A percentile compares a stretch with the other conserved stretches of the same genome.
These are phyloP conservation scores for Ogataea hybrid DNA, from an alignment of 1,139 yeast species.

Conservation along the genomic window DNA sequence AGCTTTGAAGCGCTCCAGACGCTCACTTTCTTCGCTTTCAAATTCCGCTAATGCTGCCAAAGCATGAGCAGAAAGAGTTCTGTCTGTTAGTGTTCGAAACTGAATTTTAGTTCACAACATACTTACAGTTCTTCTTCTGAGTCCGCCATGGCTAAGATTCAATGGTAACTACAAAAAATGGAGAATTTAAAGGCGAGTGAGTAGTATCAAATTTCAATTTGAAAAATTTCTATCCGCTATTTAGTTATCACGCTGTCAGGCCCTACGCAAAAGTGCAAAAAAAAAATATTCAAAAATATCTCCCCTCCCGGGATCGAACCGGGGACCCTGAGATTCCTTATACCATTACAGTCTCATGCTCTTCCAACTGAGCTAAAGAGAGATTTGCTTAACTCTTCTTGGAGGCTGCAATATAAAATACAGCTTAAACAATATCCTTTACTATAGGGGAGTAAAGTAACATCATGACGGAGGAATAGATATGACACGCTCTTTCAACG, in stretches of 20 bases:
- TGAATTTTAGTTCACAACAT: not conserved
- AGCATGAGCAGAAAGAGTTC: conserved; percentile 61
- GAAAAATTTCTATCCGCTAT: no score
- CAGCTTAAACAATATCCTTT: no score
- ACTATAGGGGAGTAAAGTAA: no score
- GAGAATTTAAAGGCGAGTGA: no score
- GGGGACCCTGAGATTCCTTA: conserved; percentile 25
- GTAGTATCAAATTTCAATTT: no score
- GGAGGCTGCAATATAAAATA: no score
- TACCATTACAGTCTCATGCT: conserved; percentile 26
- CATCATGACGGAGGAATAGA: no score
- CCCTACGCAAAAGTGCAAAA: no score
- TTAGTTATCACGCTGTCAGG: no score
- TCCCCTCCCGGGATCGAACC: conserved; percentile 28
- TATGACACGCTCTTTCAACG: no score
- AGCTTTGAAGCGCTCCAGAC: conserved; percentile 57
- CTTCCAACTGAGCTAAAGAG: conserved; percentile 28
- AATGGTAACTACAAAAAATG: no score
- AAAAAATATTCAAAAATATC: conserved; percentile 7
- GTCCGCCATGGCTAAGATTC: no score
- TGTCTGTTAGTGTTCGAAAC: not conserved
- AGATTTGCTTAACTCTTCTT: conserved; percentile 1
- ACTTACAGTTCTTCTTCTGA: conserved; percentile 23
- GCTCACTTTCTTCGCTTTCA: conserved; percentile 59
- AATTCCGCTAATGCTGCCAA: conserved; percentile 78